Conservation (phyloP, 1,284 basidiomycete species). For the Veloboletus limbatus region DNA sequence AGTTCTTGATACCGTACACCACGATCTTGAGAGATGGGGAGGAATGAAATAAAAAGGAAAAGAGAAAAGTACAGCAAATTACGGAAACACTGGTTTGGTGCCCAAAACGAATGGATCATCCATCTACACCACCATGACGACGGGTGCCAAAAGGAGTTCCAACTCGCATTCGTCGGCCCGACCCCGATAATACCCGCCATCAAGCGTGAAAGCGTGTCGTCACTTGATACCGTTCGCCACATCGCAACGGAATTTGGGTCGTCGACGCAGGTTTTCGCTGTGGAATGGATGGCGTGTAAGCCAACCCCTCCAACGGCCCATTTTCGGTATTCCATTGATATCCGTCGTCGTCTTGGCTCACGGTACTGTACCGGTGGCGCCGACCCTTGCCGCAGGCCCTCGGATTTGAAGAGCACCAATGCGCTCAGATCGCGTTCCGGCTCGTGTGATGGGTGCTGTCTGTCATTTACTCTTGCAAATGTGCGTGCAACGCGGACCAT, state of each 20-base stretch:
- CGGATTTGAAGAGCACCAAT: slow-evolving; percentile 1
- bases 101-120: neutral
- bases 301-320: neutral
- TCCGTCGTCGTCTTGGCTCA: neutral
- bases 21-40: too few species aligned
- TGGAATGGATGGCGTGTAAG: slow-evolving; percentile 6
- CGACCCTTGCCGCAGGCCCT: slow-evolving; percentile 11
- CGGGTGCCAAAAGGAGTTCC: too few species aligned
- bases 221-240: neutral
- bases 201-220: neutral
- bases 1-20: too few species aligned
- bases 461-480: neutral
- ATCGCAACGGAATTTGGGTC: neutral
- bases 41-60: neutral
- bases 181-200: neutral
- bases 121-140: neutral
- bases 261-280: neutral
- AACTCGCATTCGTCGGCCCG: neutral
- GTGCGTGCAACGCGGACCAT: neutral
- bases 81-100: slow-evolving; percentile 7
- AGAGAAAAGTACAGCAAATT: neutral
- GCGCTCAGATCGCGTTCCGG: neutral
- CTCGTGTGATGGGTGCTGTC: too few species aligned
- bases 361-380: slow-evolving; percentile 13
- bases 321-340: neutral